Base-by-base conservation (phyloP, 2,329 filamentous ascomycete genomes). In the Drechslerella dactyloides region DNA sequence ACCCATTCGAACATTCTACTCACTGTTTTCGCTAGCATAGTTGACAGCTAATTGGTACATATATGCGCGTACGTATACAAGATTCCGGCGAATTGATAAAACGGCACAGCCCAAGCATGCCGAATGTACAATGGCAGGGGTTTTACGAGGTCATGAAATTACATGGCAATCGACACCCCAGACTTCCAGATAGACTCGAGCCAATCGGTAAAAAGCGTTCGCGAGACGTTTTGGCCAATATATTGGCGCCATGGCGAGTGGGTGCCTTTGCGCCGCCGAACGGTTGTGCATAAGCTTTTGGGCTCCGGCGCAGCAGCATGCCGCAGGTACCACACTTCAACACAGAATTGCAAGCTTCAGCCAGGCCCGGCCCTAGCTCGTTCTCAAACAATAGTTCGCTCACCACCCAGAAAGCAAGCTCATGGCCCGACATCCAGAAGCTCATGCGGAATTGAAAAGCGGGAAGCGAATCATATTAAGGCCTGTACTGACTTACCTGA, bases 311-410 rank as follows among this genome's bases (percentile, higher is more conserved):
- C 4, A 48, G 19, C 44, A 5, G 15, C 7, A 23, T 8, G n/a
- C 44, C n/a, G 11, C 44, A 17, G 17, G 4, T 48, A 48, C 44
- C 44, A 48, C 44, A 48, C 44, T 17, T 48, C 44, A 48, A 48
- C 44, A 19, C 17, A 21, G 17, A 48, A 21, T 19, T 17, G n/a
- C 44, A 15, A 48, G 8, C 15, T 5, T 19, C 5, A 44, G 40
- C 40, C 6, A 4, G 40, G n/a, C n/a, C 27, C 27, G 27, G 27
- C 8, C 27, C 44, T 21, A 19, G 17, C 17, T 19, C 44, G 1
- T 3, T 48, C 8, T 48, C n/a, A 19, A 19, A 8, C 19, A 5
- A 19, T 5, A 10, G 10, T 4, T 44, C 5, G 40, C 44, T 21
- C 15, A 19, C 19, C 5, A 13, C 17, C 40, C n/a, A n/a, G 40